Evolutionary conservation across 2,329 filamentous ascomycete species (phyloP).

Genomic region (Ophiostoma sp.): DNA sequence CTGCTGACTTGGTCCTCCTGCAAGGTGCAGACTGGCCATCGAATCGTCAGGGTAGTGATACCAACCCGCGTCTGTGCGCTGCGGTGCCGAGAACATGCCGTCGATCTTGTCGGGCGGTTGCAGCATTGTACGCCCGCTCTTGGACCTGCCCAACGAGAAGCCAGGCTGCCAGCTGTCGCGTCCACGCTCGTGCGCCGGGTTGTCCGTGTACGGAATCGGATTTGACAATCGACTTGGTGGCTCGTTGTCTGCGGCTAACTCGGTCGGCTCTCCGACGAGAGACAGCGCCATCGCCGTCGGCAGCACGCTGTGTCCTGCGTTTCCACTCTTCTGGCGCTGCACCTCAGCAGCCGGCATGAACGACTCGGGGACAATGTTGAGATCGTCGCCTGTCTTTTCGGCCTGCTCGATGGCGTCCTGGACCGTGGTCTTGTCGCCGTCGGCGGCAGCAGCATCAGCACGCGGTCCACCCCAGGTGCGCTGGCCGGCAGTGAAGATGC

Average conservation of each 20-base stretch:
- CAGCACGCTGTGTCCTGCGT: slow-evolving; percentile 24
- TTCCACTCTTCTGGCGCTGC: slow-evolving; percentile 31
- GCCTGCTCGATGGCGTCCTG: slow-evolving; percentile 81
- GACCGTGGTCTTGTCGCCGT: slow-evolving; percentile 64
- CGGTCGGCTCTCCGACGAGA: not conserved
- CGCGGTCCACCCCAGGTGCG: slow-evolving; percentile 93
- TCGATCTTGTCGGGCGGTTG: slow-evolving; percentile 70
- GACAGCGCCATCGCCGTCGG: not conserved
- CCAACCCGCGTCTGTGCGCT: slow-evolving; percentile 61
- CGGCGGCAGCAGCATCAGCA: slow-evolving; percentile 78
- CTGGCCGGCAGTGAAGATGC: slow-evolving; percentile 89
- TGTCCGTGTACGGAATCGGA: not conserved
- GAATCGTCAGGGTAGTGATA: slow-evolving; percentile 67
- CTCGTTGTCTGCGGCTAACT: not conserved
- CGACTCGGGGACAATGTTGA: slow-evolving; percentile 83
- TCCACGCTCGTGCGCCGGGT: not conserved
- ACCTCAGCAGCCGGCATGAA: slow-evolving; percentile 58
- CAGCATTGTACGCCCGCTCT: slow-evolving; percentile 46
- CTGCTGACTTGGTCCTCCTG: slow-evolving; percentile 28
- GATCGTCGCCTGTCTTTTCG: slow-evolving; percentile 71
- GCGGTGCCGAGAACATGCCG: slow-evolving; percentile 69
- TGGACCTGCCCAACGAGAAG: slow-evolving; percentile 39
- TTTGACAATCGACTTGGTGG: not conserved
- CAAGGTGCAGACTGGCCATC: slow-evolving; percentile 46
- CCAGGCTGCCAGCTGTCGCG: not conserved